Conservation (phyloP, 1,139 yeast genomes). For the Candida sanyaensis region DNA sequence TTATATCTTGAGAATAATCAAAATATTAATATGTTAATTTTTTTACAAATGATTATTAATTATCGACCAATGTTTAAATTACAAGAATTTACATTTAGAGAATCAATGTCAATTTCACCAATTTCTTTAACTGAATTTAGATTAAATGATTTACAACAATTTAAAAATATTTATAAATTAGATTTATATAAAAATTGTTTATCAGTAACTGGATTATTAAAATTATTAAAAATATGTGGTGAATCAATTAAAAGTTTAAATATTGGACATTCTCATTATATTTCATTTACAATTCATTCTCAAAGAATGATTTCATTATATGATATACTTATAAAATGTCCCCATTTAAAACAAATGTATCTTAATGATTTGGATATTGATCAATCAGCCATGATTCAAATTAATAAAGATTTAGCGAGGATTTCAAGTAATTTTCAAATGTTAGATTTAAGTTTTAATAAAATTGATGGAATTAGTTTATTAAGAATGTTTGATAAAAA, state of each 20-base stretch:
- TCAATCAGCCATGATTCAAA: conserved; percentile 33
- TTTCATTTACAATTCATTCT: conserved; percentile 24
- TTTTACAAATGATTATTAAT: conserved; percentile 32
- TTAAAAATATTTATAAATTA: conserved; percentile 24
- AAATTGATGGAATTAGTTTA: conserved; percentile 42
- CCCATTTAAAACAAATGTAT: conserved; percentile 25
- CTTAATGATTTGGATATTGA: conserved; percentile 42
- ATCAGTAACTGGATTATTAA: conserved; percentile 32
- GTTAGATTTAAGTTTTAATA: conserved; percentile 42
- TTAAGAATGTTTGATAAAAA: conserved; percentile 27
- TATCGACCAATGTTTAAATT: conserved; percentile 30
- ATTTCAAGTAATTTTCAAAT: conserved; percentile 17
- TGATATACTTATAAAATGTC: conserved; percentile 26
- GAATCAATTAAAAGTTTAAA: conserved; percentile 16
- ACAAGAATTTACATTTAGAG: conserved; percentile 32
- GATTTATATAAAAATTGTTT: conserved; percentile 39
- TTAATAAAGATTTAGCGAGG: conserved; percentile 25
- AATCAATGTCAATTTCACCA: conserved; percentile 16
- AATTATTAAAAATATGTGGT: conserved; percentile 27
- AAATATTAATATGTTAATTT: conserved; percentile 27
- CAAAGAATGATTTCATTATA: conserved; percentile 19
- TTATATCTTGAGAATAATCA: conserved; percentile 38
- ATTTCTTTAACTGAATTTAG: conserved; percentile 29
- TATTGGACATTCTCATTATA: conserved; percentile 36
- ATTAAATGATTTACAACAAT: conserved; percentile 25